Evolutionary conservation across 345 rosid genomes (phyloP).

Genomic region (Brassica carinata): DNA sequence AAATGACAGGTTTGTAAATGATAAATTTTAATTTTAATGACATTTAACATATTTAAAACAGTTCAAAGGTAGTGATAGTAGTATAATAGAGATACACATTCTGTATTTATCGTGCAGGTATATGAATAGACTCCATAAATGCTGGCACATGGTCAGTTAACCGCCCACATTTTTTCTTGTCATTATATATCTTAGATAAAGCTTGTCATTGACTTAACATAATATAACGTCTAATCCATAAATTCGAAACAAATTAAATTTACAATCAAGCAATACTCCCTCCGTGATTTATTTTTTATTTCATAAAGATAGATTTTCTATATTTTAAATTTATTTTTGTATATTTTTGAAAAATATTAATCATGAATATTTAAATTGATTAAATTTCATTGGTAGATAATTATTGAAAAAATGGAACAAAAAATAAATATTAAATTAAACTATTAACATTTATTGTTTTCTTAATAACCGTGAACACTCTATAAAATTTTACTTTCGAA

Average conservation of each 20-base stretch:
- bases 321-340: no score
- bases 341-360: no score
- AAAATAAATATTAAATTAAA: no score
- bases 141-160: constrained; percentile 41
- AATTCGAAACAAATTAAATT: neutral
- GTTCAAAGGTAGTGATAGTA: neutral
- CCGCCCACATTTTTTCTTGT: constrained; percentile 19
- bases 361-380: no score
- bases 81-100: neutral
- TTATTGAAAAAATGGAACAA: no score
- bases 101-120: neutral
- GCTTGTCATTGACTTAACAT: constrained; percentile 16
- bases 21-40: neutral
- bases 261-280: neutral
- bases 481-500: no score
- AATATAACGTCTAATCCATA: neutral
- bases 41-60: neutral
- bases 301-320: no score
- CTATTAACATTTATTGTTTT: no score
- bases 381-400: no score
- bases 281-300: no score
- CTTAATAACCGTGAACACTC: no score
- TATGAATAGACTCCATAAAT: constrained; percentile 32
- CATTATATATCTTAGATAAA: neutral
- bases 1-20: neutral